phyloP scores from a whole-genome alignment of 768 basidiomycete species.

The Trametes maxima region DNA sequence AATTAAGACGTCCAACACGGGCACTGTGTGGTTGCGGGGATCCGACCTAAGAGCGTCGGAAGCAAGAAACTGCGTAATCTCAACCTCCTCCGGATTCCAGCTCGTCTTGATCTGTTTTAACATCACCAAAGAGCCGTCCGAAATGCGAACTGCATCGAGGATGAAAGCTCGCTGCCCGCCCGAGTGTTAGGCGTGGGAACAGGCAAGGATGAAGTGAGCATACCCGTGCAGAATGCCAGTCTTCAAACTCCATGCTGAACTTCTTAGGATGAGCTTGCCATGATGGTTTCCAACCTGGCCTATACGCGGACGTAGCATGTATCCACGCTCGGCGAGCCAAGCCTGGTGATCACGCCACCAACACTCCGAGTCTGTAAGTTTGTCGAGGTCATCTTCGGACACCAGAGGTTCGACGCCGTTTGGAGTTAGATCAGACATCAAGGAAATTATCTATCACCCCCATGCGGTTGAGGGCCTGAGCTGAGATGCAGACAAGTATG shows the following conservation, averaged over 20 bases:
- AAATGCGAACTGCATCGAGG: slow-evolving; percentile 28
- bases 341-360: slow-evolving; percentile 18
- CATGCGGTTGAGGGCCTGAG: too few species aligned
- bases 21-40: slow-evolving; percentile 32
- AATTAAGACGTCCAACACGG: slow-evolving; percentile 26
- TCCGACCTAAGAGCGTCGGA: slow-evolving; percentile 25
- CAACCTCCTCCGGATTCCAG: slow-evolving; percentile 28
- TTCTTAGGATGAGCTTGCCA: slow-evolving; percentile 22
- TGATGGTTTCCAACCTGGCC: slow-evolving; percentile 31
- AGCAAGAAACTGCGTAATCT: slow-evolving; percentile 30
- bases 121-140: slow-evolving; percentile 24
- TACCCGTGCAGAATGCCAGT: neutral
- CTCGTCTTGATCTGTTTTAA: slow-evolving; percentile 22
- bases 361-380: neutral
- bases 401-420: too few species aligned
- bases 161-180: slow-evolving; percentile 1
- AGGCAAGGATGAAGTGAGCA: neutral
- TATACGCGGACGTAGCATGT: slow-evolving; percentile 29
- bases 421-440: too few species aligned
- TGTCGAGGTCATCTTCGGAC: neutral
- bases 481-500: too few species aligned
- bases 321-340: slow-evolving; percentile 26
- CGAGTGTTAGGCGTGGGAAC: neutral
- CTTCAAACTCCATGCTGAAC: neutral
- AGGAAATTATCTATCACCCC: too few species aligned